These are phyloP conservation scores for Ajuga chamaepitys DNA, from an alignment of 257 asterid genomes.

Conservation along the genomic window DNA sequence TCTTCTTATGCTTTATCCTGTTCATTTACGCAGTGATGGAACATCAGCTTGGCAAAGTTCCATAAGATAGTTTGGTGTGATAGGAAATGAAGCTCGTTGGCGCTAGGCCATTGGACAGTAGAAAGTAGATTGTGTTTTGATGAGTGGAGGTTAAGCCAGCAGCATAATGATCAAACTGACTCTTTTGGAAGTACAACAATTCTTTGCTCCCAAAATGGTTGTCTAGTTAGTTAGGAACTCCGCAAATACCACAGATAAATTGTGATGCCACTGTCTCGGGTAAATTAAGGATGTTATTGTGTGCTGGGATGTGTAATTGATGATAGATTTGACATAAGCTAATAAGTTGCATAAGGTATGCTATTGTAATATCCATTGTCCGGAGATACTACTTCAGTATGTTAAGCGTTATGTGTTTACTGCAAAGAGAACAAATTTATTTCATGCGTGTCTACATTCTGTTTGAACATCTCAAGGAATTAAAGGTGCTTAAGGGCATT, in stretches of 20 bases:
- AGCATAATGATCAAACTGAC: too few relatives aligned
- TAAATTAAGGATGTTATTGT: not conserved
- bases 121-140: not conserved
- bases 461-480: not conserved
- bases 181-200: not conserved
- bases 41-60: not conserved
- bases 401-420: too few relatives aligned
- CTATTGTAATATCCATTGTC: not conserved
- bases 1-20: not conserved
- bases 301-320: not conserved
- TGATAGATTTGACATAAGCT: not conserved
- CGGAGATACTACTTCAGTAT: not conserved
- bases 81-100: not conserved
- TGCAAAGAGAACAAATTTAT: not conserved
- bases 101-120: not conserved
- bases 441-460: not conserved
- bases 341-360: not conserved
- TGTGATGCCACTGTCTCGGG: not conserved
- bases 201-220: not conserved
- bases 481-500: not conserved
- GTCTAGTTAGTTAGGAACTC: not conserved
- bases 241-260: not conserved
- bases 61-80: not conserved
- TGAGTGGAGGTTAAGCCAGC: not conserved
- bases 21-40: not conserved